Percentiles rank a stretch among this genome's conserved stretches.
These are phyloP conservation scores for Trypanosoma boissoni DNA, from an alignment of 208 protist species.

Conservation along the genomic window DNA sequence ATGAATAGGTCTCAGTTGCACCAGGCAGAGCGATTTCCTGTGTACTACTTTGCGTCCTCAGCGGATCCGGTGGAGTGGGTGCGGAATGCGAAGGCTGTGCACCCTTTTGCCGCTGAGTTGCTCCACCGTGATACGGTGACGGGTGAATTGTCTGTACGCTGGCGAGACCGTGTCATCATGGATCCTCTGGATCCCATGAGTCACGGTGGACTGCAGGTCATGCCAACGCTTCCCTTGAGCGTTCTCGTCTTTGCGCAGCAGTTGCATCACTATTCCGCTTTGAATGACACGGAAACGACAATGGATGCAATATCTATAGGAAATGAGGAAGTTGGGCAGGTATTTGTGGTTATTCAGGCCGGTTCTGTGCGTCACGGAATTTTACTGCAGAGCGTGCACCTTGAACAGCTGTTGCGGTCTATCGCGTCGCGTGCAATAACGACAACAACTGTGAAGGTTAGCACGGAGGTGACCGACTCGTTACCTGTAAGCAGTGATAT, in stretches of 20 bases:
- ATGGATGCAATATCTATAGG: neutral
- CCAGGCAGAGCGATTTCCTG: conserved; percentile 38
- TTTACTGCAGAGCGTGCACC: conserved; percentile 1
- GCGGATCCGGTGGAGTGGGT: conserved; percentile 1
- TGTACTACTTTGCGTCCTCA: conserved; percentile 25
- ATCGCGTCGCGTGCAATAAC: no score
- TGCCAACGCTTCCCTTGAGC: neutral
- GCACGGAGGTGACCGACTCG: no score
- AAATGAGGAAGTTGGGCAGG: conserved; percentile 5
- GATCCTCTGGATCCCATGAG: neutral
- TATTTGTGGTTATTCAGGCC: conserved; percentile 4
- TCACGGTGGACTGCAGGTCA: neutral
- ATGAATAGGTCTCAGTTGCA: conserved; percentile 43
- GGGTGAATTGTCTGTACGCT: neutral
- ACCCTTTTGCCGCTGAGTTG: conserved; percentile 4
- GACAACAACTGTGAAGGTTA: no score
- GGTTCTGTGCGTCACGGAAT: conserved; percentile 6
- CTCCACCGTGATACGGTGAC: conserved; percentile 1
- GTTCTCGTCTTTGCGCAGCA: conserved; percentile 12
- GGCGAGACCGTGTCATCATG: neutral
- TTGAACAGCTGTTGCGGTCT: neutral
- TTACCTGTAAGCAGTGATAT: no score
- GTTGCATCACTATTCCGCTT: neutral
- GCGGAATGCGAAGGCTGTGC: neutral
- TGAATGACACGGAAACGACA: neutral